A percentile compares a stretch with the other conserved stretches of the same genome.
Conservation (phyloP, 1,284 basidiomycete species). For the Exobasidium rhododendri region DNA sequence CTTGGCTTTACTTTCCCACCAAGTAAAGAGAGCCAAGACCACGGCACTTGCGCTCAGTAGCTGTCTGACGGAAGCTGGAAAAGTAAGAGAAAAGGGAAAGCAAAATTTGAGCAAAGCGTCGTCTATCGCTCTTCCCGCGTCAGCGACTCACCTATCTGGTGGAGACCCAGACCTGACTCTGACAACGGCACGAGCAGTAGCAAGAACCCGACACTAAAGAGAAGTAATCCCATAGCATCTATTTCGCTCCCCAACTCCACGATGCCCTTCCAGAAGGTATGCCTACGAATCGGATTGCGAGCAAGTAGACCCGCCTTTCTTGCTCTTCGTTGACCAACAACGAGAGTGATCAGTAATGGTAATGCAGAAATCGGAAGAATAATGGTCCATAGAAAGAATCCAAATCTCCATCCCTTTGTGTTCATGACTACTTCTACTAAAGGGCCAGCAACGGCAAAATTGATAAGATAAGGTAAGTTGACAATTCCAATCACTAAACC, state of each 20-base stretch:
- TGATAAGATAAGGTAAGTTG: slow-evolving; percentile 67
- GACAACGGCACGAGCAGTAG: slow-evolving; percentile 70
- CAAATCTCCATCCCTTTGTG: slow-evolving; percentile 67
- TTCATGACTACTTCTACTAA: slow-evolving; percentile 64
- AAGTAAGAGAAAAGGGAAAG: too few species aligned
- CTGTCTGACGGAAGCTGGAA: neutral
- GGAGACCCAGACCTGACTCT: slow-evolving; percentile 55
- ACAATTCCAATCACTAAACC: slow-evolving; percentile 64
- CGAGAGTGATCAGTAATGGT: slow-evolving; percentile 45
- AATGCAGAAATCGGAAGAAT: slow-evolving; percentile 44
- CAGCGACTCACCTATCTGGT: slow-evolving; percentile 24
- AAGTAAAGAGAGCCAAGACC: slow-evolving; percentile 56
- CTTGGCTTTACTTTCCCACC: slow-evolving; percentile 54
- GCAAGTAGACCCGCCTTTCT: slow-evolving; percentile 25
- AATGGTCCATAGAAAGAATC: slow-evolving; percentile 62
- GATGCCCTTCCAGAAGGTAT: slow-evolving; percentile 5
- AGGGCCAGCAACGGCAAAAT: slow-evolving; percentile 64
- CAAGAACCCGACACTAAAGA: slow-evolving; percentile 63
- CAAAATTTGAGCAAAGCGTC: too few species aligned
- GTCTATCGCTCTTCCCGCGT: neutral
- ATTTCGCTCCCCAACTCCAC: slow-evolving; percentile 58
- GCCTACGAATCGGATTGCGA: slow-evolving; percentile 4
- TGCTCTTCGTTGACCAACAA: slow-evolving; percentile 43
- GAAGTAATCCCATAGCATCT: slow-evolving; percentile 67
- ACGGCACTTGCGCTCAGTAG: neutral